A percentile compares a stretch with the other conserved stretches of the same genome.
phyloP scores from a whole-genome alignment of 2,329 filamentous ascomycete species.

The Exophiala calicioides region DNA sequence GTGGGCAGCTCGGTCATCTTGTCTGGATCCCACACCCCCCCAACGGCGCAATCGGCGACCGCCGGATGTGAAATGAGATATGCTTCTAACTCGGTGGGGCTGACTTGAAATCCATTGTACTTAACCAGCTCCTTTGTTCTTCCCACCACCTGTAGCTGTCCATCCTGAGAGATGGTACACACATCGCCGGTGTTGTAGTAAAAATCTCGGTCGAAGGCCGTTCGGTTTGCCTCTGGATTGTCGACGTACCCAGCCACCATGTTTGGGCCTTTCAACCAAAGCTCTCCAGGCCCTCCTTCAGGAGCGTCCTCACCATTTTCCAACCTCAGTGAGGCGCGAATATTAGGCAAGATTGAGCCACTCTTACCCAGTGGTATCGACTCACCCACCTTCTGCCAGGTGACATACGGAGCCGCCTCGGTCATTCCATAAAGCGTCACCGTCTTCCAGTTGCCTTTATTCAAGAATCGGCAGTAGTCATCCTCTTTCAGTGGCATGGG shows the following conservation, averaged over 20 bases:
- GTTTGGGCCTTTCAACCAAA: conserved; percentile 65
- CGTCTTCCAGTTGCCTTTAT: conserved; percentile 64
- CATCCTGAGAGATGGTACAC: conserved; percentile 71
- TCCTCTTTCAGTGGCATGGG: conserved; percentile 80
- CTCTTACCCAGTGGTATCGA: conserved; percentile 73
- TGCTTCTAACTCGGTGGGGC: conserved; percentile 66
- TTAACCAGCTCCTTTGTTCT: conserved; percentile 67
- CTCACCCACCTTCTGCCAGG: conserved; percentile 71
- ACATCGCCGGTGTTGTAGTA: conserved; percentile 91
- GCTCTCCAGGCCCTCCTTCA: conserved; percentile 64
- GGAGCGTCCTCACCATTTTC: conserved; percentile 55
- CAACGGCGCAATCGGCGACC: conserved; percentile 62
- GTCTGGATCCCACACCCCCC: conserved; percentile 52
- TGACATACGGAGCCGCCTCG: conserved; percentile 81
- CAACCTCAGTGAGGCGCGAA: conserved; percentile 65
- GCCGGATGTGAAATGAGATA: conserved; percentile 51
- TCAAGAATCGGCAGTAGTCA: conserved; percentile 67
- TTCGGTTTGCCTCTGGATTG: conserved; percentile 50
- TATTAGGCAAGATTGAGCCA: conserved; percentile 74
- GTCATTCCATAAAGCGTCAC: conserved; percentile 75
- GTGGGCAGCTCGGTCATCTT: conserved; percentile 64
- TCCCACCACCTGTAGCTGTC: conserved; percentile 87
- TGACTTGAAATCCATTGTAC: conserved; percentile 71
- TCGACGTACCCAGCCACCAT: conserved; percentile 56
- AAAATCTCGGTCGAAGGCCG: conserved; percentile 62